Conservation (phyloP, 257 asterid genomes). For the Solanum dulcamara region DNA sequence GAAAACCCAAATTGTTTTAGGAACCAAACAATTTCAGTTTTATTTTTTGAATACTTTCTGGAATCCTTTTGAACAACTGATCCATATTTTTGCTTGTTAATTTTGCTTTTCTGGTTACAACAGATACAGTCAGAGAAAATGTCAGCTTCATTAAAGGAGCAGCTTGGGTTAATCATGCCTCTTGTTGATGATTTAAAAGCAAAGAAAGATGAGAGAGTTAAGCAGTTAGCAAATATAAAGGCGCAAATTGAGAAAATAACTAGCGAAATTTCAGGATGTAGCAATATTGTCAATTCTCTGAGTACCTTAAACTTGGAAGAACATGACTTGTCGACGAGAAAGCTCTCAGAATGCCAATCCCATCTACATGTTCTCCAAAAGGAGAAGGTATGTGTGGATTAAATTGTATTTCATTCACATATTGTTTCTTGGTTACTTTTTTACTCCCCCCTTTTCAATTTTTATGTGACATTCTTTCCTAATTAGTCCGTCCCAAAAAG, state of each 20-base stretch:
- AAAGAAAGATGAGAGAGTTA: constrained; percentile 66
- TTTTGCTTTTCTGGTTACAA: constrained; percentile 6
- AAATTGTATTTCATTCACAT: not conserved
- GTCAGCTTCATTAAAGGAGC: constrained; percentile 55
- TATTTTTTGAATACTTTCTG: not conserved
- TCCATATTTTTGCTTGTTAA: not conserved
- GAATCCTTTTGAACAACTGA: not conserved
- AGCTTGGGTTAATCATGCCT: constrained; percentile 60
- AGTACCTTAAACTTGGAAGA: constrained; percentile 42
- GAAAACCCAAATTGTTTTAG: not conserved
- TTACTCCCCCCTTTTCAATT: not conserved
- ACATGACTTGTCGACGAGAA: constrained; percentile 73
- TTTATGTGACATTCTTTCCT: not conserved
- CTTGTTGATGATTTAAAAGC: constrained; percentile 63
- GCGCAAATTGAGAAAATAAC: constrained; percentile 74
- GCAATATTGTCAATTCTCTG: constrained; percentile 27
- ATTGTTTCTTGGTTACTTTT: not conserved
- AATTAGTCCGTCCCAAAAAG: not conserved
- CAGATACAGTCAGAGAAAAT: constrained; percentile 52
- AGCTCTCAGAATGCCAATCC: constrained; percentile 69
- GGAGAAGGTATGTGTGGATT: constrained; percentile 55
- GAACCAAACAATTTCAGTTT: not conserved
- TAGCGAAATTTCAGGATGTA: constrained; percentile 65
- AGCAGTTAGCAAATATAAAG: constrained; percentile 67
- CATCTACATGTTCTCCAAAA: constrained; percentile 65